Conservation (phyloP, 208 protist genomes). For the Angomonas ambiguus region DNA sequence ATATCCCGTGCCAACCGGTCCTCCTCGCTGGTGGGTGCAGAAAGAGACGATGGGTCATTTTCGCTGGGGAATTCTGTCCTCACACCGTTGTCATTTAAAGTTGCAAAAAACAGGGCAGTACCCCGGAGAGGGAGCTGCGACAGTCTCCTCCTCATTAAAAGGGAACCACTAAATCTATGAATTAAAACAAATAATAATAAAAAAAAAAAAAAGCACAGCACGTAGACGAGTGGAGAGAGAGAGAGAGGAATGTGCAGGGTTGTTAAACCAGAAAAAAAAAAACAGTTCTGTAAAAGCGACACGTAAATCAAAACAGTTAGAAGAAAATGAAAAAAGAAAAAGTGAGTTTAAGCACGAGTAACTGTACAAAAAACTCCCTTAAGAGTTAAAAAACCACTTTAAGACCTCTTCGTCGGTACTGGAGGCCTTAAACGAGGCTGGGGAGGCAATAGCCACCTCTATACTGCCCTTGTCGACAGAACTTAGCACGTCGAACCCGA, state of each 20-base stretch:
- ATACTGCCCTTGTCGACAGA: slow-evolving; percentile 48
- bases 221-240: not conserved
- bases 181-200: not conserved
- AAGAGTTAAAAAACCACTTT: slow-evolving; percentile 75
- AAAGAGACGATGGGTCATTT: no score
- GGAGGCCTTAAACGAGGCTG: slow-evolving; percentile 26
- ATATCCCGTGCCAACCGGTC: slow-evolving; percentile 31
- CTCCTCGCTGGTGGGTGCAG: slow-evolving; percentile 12
- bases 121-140: no score
- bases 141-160: not conserved
- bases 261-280: slow-evolving; percentile 7
- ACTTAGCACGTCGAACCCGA: slow-evolving; percentile 82
- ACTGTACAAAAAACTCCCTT: slow-evolving; percentile 2
- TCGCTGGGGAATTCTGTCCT: no score
- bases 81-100: no score
- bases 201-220: not conserved
- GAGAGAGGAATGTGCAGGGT: not conserved
- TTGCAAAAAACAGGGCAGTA: no score
- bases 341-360: not conserved
- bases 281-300: not conserved
- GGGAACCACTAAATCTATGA: no score
- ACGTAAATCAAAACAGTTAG: not conserved
- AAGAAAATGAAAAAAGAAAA: slow-evolving; percentile 8
- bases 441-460: slow-evolving; percentile 30
- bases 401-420: slow-evolving; percentile 58